Evolutionary conservation across 108 stramenopile genomes (phyloP).

Genomic region (Nitzschia inconspicua): DNA sequence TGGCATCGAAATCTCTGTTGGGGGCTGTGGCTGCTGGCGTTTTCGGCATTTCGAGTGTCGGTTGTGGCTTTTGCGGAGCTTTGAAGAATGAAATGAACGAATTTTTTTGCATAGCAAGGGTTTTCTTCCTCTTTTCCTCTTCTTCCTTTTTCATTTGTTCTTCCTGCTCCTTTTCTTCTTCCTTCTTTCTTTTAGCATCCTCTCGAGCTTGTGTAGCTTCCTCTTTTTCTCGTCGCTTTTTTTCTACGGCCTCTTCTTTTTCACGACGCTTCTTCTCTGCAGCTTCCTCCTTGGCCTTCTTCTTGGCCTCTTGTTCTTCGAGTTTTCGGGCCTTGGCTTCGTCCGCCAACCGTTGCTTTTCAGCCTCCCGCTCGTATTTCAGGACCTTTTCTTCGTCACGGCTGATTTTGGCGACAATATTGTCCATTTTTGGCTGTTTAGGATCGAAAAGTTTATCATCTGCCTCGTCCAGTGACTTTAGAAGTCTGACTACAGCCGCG

Average conservation of each 20-base stretch:
- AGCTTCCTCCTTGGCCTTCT: constrained; percentile 41
- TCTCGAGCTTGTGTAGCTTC: constrained; percentile 22
- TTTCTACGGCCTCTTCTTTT: constrained; percentile 40
- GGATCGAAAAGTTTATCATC: constrained; percentile 11
- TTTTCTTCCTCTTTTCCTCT: constrained; percentile 32
- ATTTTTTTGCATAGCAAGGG: constrained; percentile 51
- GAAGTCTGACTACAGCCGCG: constrained; percentile 46
- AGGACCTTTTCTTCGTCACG: constrained; percentile 76
- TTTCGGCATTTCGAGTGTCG: neutral
- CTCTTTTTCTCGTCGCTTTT: constrained; percentile 28
- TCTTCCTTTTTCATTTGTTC: constrained; percentile 19
- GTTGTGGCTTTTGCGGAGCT: constrained; percentile 19
- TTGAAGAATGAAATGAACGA: constrained; percentile 66
- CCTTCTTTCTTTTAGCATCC: constrained; percentile 36
- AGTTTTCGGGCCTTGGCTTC: constrained; percentile 47
- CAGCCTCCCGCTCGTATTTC: constrained; percentile 76
- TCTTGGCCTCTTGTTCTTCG: constrained; percentile 38
- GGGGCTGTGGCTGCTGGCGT: neutral
- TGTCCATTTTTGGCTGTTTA: neutral
- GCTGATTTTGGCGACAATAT: constrained; percentile 43
- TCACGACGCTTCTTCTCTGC: constrained; percentile 40
- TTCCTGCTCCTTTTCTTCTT: constrained; percentile 26
- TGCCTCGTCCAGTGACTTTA: constrained; percentile 47
- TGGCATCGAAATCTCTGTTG: constrained; percentile 37
- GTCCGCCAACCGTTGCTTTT: constrained; percentile 47